Evolutionary conservation across 768 basidiomycete genomes (phyloP).

Genomic region (Heimioporus sp.): DNA sequence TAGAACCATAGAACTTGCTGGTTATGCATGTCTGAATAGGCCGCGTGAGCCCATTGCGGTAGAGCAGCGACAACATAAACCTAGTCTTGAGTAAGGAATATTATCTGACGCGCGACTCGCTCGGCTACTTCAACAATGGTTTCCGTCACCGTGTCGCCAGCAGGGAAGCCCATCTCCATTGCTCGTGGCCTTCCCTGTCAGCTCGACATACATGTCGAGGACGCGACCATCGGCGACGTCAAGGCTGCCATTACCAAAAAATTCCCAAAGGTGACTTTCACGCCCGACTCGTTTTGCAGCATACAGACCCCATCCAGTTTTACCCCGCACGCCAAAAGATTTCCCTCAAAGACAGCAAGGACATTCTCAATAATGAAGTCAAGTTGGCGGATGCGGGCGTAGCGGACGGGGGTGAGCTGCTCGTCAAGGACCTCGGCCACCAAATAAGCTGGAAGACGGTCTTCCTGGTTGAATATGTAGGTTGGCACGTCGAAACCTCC

Average conservation of each 20-base stretch:
- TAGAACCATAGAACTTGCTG: conserved; percentile 1
- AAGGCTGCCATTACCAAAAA: conserved; percentile 61
- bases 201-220: conserved; percentile 44
- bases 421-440: conserved; percentile 86
- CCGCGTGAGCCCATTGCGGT: neutral
- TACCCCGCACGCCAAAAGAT: conserved; percentile 72
- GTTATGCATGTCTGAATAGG: neutral
- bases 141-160: conserved; percentile 51
- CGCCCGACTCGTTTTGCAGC: neutral
- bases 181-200: conserved; percentile 51
- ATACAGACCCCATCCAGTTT: conserved; percentile 47
- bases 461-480: conserved; percentile 92
- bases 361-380: conserved; percentile 59
- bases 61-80: conserved; percentile 14
- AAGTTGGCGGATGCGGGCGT: conserved; percentile 59
- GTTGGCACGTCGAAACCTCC: conserved; percentile 27
- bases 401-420: conserved; percentile 58
- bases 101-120: neutral
- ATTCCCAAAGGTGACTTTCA: conserved; percentile 44
- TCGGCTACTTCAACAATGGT: conserved; percentile 37
- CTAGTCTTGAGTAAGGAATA: no score
- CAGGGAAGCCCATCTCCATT: conserved; percentile 44
- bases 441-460: conserved; percentile 89
- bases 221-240: conserved; percentile 64
- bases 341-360: conserved; percentile 58